These are phyloP conservation scores for Aspergillus arachidicola DNA, from an alignment of 2,329 filamentous ascomycete species.

Conservation along the genomic window DNA sequence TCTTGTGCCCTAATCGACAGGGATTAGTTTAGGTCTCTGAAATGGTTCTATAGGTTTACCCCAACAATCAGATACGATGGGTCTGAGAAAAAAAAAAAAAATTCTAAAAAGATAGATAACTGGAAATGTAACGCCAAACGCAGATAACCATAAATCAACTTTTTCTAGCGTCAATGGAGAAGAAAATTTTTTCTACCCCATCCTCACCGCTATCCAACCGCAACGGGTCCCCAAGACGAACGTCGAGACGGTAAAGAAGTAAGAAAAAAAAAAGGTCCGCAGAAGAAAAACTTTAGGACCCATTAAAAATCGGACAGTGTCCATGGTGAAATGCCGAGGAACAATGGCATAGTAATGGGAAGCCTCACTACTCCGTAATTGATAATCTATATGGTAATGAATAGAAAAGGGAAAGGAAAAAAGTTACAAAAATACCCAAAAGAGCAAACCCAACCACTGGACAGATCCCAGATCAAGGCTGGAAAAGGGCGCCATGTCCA, in stretches of 20 bases:
- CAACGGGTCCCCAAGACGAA: not conserved
- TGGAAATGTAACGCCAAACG: not conserved
- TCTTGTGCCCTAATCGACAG: not conserved
- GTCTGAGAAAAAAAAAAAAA: not conserved
- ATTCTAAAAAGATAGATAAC: not conserved
- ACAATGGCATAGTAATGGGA: not conserved
- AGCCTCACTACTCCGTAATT: not conserved
- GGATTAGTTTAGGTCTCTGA: not conserved
- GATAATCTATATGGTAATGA: constrained; percentile 2
- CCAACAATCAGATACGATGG: not conserved
- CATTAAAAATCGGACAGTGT: not conserved
- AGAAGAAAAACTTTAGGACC: not conserved
- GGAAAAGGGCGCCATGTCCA: constrained; percentile 6
- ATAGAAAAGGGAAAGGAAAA: constrained; percentile 6
- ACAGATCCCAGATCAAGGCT: not conserved
- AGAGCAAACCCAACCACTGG: constrained; percentile 9
- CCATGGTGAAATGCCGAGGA: constrained; percentile 7
- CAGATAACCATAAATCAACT: constrained; percentile 1
- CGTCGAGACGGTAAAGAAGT: not conserved
- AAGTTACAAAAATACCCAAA: constrained; percentile 22
- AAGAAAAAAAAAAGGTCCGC: not conserved
- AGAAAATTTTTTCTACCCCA: not conserved
- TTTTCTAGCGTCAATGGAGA: not conserved
- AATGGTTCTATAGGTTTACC: not conserved
- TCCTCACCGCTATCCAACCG: not conserved